These are phyloP conservation scores for Phytophthora europaea DNA, from an alignment of 352 stramenopile species.

Conservation along the genomic window DNA sequence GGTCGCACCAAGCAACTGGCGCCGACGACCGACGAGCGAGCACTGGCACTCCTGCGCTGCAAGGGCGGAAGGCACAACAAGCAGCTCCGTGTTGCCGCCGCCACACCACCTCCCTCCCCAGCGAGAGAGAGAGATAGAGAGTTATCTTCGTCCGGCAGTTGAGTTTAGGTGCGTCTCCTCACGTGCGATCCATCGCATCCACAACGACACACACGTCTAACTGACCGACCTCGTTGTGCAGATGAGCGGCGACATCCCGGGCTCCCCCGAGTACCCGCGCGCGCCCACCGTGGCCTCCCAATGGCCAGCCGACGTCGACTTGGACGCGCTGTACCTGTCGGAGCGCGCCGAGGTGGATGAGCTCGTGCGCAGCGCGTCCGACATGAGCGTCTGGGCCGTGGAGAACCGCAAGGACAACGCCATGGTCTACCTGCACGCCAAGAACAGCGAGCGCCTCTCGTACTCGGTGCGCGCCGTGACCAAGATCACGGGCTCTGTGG, in stretches of 20 bases:
- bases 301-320: slow-evolving; percentile 82
- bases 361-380: slow-evolving; percentile 65
- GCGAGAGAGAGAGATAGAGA: background rate
- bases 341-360: slow-evolving; percentile 81
- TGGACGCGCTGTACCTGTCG: slow-evolving; percentile 80
- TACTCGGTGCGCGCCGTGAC: slow-evolving; percentile 81
- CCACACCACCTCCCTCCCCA: background rate
- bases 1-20: slow-evolving; percentile 24
- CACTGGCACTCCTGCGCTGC: slow-evolving; percentile 11
- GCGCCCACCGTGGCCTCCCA: slow-evolving; percentile 40
- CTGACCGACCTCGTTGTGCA: background rate
- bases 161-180: background rate
- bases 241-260: slow-evolving; percentile 36
- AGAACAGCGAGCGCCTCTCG: slow-evolving; percentile 85
- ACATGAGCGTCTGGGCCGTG: slow-evolving; percentile 83
- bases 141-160: slow-evolving; percentile 1
- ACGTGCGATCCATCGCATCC: background rate
- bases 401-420: slow-evolving; percentile 74
- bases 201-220: background rate
- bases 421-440: slow-evolving; percentile 81
- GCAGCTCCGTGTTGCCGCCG: background rate
- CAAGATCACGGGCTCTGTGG: slow-evolving; percentile 72
- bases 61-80: slow-evolving; percentile 16
- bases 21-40: slow-evolving; percentile 13
- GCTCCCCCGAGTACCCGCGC: slow-evolving; percentile 38